phyloP scores from a whole-genome alignment of 306 rosid genomes.

The Pterocarpus macrocarpus region DNA sequence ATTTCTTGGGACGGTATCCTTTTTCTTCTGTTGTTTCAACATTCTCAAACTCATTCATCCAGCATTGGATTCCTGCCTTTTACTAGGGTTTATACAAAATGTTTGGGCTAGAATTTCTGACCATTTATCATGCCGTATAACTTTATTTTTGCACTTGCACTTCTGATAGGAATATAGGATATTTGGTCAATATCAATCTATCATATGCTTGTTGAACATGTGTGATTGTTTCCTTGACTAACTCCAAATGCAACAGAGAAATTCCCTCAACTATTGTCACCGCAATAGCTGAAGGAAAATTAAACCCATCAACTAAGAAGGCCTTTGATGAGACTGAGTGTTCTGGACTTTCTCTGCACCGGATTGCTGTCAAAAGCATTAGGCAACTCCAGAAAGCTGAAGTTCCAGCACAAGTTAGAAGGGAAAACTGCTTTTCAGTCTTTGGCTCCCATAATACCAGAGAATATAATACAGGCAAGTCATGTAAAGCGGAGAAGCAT shows the following conservation, averaged over 20 bases:
- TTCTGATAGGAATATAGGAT: background rate
- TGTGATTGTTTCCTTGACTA: slow-evolving; percentile 56
- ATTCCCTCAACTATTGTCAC: slow-evolving; percentile 75
- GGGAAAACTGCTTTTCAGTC: slow-evolving; percentile 62
- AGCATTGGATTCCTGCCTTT: slow-evolving; percentile 8
- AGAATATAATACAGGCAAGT: slow-evolving; percentile 65
- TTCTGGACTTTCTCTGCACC: slow-evolving; percentile 45
- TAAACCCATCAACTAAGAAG: slow-evolving; percentile 85
- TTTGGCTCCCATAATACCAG: slow-evolving; percentile 56
- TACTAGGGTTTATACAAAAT: background rate
- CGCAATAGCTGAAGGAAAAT: slow-evolving; percentile 84
- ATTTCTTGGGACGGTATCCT: slow-evolving; percentile 98
- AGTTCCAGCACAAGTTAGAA: slow-evolving; percentile 48
- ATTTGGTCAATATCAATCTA: slow-evolving; percentile 2
- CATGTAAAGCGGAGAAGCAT: slow-evolving; percentile 28
- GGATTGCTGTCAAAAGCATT: slow-evolving; percentile 44
- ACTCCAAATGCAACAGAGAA: slow-evolving; percentile 61
- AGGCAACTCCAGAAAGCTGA: slow-evolving; percentile 46
- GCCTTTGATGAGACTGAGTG: slow-evolving; percentile 65
- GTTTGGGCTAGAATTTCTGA: slow-evolving; percentile 33
- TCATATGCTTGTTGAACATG: slow-evolving; percentile 9
- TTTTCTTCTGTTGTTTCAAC: background rate
- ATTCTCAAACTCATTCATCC: slow-evolving; percentile 10
- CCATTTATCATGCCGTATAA: background rate
- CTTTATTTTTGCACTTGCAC: slow-evolving; percentile 17